Conservation (phyloP, 805 yeast genomes). For the Yarrowia phangngaensis region DNA sequence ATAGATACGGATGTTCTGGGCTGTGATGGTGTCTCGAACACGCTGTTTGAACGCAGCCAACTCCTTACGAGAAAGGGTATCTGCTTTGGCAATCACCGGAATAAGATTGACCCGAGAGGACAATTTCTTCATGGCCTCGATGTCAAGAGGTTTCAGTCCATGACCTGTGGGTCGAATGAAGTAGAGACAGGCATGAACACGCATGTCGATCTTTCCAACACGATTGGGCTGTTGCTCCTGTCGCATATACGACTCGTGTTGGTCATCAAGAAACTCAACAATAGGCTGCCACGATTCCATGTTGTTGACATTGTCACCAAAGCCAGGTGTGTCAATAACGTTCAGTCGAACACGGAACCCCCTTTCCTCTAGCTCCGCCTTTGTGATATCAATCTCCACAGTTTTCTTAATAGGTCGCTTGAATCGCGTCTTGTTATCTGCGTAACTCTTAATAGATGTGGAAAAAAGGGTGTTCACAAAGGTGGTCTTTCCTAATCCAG, state of each 20-base stretch:
- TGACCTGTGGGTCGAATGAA: conserved; percentile 68
- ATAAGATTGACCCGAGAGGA: conserved; percentile 71
- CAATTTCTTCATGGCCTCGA: conserved; percentile 67
- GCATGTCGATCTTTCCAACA: conserved; percentile 49
- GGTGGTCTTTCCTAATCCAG: conserved; percentile 72
- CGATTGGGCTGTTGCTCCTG: conserved; percentile 78
- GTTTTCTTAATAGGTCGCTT: conserved; percentile 43
- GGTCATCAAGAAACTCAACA: conserved; percentile 72
- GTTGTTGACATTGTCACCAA: conserved; percentile 85
- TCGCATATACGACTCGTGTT: conserved; percentile 60
- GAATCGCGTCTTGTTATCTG: conserved; percentile 43
- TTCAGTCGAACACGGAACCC: conserved; percentile 75
- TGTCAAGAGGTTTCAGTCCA: conserved; percentile 61
- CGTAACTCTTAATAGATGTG: conserved; percentile 43
- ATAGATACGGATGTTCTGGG: conserved; percentile 57
- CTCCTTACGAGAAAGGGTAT: conserved; percentile 61
- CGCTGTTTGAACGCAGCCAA: conserved; percentile 50
- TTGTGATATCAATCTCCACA: conserved; percentile 42
- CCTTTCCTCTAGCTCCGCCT: conserved; percentile 57
- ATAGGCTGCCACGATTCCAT: conserved; percentile 69
- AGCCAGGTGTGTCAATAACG: conserved; percentile 88
- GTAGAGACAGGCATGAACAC: conserved; percentile 83
- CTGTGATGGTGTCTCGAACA: conserved; percentile 49
- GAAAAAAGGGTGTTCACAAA: conserved; percentile 78
- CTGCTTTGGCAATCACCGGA: conserved; percentile 80